phyloP scores from a whole-genome alignment of 352 stramenopile genomes.

The Globisporangium echinulatum region DNA sequence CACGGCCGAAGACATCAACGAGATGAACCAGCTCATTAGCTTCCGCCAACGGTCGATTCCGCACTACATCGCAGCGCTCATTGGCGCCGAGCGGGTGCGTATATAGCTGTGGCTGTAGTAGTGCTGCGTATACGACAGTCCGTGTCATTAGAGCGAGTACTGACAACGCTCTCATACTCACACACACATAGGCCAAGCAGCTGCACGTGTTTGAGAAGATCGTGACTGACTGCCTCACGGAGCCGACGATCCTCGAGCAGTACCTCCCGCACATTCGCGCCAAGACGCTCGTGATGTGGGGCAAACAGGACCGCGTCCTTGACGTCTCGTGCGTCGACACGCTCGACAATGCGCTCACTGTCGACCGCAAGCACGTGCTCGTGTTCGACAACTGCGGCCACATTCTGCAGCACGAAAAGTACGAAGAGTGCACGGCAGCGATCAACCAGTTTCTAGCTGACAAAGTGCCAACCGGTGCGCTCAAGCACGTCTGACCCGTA shows the following conservation, averaged over 20 bases:
- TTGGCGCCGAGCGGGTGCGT: slow-evolving; percentile 35
- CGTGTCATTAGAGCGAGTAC: too few relatives aligned
- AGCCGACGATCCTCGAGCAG: slow-evolving; percentile 58
- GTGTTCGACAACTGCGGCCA: slow-evolving; percentile 64
- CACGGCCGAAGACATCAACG: slow-evolving; percentile 47
- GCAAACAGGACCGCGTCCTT: slow-evolving; percentile 60
- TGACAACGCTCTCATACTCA: background rate
- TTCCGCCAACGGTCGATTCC: slow-evolving; percentile 27
- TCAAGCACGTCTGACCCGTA: background rate
- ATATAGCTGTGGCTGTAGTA: background rate
- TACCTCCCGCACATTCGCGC: slow-evolving; percentile 45
- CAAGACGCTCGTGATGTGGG: slow-evolving; percentile 65
- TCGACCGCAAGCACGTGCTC: slow-evolving; percentile 29
- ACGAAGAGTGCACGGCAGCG: slow-evolving; percentile 40
- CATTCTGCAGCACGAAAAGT: slow-evolving; percentile 61
- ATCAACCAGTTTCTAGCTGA: slow-evolving; percentile 56
- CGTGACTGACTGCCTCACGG: slow-evolving; percentile 37
- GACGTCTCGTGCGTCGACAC: slow-evolving; percentile 64
- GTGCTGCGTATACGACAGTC: too few relatives aligned
- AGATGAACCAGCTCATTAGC: slow-evolving; percentile 47
- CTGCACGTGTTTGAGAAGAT: slow-evolving; percentile 58
- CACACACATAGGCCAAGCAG: slow-evolving; percentile 24
- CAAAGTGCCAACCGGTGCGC: slow-evolving; percentile 7
- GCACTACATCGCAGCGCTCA: slow-evolving; percentile 20
- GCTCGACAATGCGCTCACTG: slow-evolving; percentile 38